Evolutionary conservation across 345 rosid genomes (phyloP).

Genomic region (Ceriops decandra): DNA sequence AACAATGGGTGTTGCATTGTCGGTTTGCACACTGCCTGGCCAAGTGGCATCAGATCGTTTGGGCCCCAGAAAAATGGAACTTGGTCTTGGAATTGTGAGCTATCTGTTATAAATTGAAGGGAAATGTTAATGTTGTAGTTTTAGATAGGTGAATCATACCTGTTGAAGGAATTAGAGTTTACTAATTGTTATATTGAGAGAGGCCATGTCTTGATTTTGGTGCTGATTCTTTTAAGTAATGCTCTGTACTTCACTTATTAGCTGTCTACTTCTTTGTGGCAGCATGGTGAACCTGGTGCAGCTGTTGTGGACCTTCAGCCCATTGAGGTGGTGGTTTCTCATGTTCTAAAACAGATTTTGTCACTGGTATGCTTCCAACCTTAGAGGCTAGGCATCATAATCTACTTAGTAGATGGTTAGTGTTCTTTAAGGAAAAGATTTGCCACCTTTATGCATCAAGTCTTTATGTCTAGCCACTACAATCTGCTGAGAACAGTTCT

Average conservation of each 20-base stretch:
- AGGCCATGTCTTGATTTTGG: neutral
- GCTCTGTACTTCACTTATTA: neutral
- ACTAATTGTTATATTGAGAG: too few relatives aligned
- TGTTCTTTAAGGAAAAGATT: neutral
- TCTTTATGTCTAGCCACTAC: too few relatives aligned
- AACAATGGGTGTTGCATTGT: slow-evolving; percentile 91
- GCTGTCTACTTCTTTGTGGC: slow-evolving; percentile 7
- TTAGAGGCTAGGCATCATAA: slow-evolving; percentile 4
- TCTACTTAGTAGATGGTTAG: neutral
- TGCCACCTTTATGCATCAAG: too few relatives aligned
- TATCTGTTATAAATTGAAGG: slow-evolving; percentile 1
- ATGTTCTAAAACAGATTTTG: slow-evolving; percentile 74
- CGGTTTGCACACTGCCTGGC: slow-evolving; percentile 89
- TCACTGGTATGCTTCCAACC: slow-evolving; percentile 54
- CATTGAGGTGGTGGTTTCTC: slow-evolving; percentile 82
- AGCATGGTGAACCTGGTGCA: slow-evolving; percentile 98
- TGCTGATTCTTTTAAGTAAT: slow-evolving; percentile 5
- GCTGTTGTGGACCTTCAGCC: slow-evolving; percentile 86
- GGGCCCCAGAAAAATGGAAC: slow-evolving; percentile 90
- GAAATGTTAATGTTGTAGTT: neutral
- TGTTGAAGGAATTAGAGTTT: too few relatives aligned
- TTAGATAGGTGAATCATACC: neutral
- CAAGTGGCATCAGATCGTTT: slow-evolving; percentile 82
- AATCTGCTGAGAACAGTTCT: too few relatives aligned
- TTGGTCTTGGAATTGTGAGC: slow-evolving; percentile 97